phyloP scores from a whole-genome alignment of 2,329 filamentous ascomycete genomes.

The Chaetomiaceae sp. region DNA sequence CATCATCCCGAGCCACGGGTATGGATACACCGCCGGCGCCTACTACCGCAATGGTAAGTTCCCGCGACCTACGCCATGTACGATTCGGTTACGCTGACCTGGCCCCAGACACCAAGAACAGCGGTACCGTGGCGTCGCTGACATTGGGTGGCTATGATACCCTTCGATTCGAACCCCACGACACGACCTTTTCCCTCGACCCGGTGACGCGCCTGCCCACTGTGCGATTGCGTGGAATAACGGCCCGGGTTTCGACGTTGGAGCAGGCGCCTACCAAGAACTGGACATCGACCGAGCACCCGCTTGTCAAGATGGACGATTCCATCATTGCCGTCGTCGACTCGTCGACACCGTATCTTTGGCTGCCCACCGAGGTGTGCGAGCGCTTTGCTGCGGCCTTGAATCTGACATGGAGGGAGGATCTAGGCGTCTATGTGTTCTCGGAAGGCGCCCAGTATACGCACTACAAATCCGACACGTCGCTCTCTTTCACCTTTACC shows the following conservation, averaged over 20 bases:
- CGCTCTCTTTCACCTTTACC: slow-evolving; percentile 53
- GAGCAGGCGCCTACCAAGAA: slow-evolving; percentile 30
- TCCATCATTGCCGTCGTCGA: slow-evolving; percentile 55
- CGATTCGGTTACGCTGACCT: slow-evolving; percentile 7
- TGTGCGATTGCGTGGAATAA: slow-evolving; percentile 57
- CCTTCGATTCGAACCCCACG: slow-evolving; percentile 57
- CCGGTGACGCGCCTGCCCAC: slow-evolving; percentile 52
- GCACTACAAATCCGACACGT: slow-evolving; percentile 39
- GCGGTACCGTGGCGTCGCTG: slow-evolving; percentile 50
- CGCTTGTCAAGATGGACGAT: slow-evolving; percentile 43
- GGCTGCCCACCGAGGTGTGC: slow-evolving; percentile 58
- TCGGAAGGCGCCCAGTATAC: slow-evolving; percentile 51
- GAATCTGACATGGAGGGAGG: slow-evolving; percentile 61
- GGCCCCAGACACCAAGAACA: slow-evolving; percentile 20
- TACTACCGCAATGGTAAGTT: slow-evolving; percentile 44
- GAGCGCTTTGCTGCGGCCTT: slow-evolving; percentile 60
- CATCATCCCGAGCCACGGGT: slow-evolving; percentile 66
- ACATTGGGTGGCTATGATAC: slow-evolving; percentile 68
- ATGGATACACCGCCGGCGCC: slow-evolving; percentile 73
- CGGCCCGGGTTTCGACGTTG: slow-evolving; percentile 35
- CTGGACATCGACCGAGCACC: slow-evolving; percentile 38
- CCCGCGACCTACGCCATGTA: background rate
- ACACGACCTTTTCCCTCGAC: slow-evolving; percentile 54
- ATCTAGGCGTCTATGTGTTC: slow-evolving; percentile 61
- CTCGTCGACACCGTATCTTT: slow-evolving; percentile 60